Conservation (phyloP, 495 filamentous ascomycete species). For the Podospora tetraspora region DNA sequence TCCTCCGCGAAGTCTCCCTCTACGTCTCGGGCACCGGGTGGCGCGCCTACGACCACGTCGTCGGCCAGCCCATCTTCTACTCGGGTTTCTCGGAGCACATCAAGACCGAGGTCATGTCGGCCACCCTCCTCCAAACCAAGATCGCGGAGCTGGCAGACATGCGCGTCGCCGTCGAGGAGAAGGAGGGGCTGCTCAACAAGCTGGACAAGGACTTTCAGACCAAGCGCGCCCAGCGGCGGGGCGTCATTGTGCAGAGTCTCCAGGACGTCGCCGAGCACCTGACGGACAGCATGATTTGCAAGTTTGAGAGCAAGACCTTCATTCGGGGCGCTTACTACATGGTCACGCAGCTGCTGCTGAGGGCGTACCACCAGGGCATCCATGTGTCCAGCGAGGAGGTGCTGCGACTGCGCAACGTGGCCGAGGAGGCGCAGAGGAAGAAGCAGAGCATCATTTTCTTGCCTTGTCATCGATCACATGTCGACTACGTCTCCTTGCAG, state of each 20-base stretch:
- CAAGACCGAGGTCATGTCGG: slow-evolving; percentile 67
- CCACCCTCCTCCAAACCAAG: slow-evolving; percentile 64
- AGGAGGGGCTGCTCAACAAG: slow-evolving; percentile 61
- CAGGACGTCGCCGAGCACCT: slow-evolving; percentile 75
- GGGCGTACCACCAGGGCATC: slow-evolving; percentile 96
- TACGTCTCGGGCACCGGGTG: slow-evolving; percentile 88
- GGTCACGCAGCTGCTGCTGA: slow-evolving; percentile 76
- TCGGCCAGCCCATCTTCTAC: slow-evolving; percentile 93
- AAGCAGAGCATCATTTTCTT: slow-evolving; percentile 96
- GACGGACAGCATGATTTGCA: slow-evolving; percentile 96
- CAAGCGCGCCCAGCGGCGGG: slow-evolving; percentile 57
- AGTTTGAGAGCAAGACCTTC: slow-evolving; percentile 92
- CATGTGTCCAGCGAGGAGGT: slow-evolving; percentile 95
- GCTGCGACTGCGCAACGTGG: slow-evolving; percentile 69
- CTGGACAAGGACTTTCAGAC: slow-evolving; percentile 49
- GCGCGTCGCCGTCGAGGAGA: slow-evolving; percentile 67
- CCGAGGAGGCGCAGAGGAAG: slow-evolving; percentile 71
- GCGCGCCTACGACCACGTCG: slow-evolving; percentile 84
- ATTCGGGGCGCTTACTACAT: slow-evolving; percentile 90
- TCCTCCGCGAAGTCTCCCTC: slow-evolving; percentile 85
- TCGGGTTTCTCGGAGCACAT: slow-evolving; percentile 86
- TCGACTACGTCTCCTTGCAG: slow-evolving; percentile 92
- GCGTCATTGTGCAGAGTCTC: slow-evolving; percentile 48
- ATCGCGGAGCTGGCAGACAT: slow-evolving; percentile 71
- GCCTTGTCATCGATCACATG: slow-evolving; percentile 88